Percentiles rank a stretch among this genome's conserved stretches.
These are phyloP conservation scores for Cavenderia fasciculata DNA, from an alignment of 78 protist species.

Conservation along the genomic window DNA sequence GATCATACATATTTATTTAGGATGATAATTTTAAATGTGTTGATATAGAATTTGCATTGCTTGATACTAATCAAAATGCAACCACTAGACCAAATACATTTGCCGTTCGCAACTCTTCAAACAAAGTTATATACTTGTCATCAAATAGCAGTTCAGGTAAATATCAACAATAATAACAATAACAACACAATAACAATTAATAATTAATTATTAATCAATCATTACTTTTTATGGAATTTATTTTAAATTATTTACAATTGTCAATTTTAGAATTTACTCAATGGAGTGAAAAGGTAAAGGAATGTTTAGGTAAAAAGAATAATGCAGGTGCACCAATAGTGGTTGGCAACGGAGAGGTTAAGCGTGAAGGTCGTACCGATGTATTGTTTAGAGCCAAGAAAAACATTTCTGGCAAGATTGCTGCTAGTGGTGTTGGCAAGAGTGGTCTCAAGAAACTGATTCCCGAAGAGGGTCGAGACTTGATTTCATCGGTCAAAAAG, in stretches of 20 bases:
- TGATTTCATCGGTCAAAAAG: conserved; percentile 45
- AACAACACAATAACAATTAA: not conserved
- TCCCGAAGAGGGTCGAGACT: conserved; percentile 71
- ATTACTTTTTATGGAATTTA: not conserved
- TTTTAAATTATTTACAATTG: not conserved
- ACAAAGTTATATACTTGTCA: conserved; percentile 38
- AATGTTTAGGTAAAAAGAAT: conserved; percentile 47
- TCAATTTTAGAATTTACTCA: conserved; percentile 12
- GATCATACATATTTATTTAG: not conserved
- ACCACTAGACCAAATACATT: conserved; percentile 47
- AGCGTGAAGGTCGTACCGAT: conserved; percentile 71
- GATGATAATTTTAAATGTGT: conserved; percentile 43
- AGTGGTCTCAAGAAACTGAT: conserved; percentile 66
- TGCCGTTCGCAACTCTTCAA: conserved; percentile 8
- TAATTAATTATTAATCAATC: not conserved
- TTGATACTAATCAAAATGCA: conserved; percentile 7
- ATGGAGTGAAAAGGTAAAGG: conserved; percentile 47
- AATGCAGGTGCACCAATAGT: conserved; percentile 43
- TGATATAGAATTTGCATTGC: conserved; percentile 45
- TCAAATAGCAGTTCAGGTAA: conserved; percentile 37
- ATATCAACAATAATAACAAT: not conserved
- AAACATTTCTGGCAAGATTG: conserved; percentile 68
- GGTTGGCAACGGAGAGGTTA: not conserved
- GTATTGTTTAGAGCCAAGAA: conserved; percentile 73
- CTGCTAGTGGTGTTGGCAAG: conserved; percentile 68